phyloP scores from a whole-genome alignment of 169 alveolate genomes.

The Cyclospora cayetanensis region DNA sequence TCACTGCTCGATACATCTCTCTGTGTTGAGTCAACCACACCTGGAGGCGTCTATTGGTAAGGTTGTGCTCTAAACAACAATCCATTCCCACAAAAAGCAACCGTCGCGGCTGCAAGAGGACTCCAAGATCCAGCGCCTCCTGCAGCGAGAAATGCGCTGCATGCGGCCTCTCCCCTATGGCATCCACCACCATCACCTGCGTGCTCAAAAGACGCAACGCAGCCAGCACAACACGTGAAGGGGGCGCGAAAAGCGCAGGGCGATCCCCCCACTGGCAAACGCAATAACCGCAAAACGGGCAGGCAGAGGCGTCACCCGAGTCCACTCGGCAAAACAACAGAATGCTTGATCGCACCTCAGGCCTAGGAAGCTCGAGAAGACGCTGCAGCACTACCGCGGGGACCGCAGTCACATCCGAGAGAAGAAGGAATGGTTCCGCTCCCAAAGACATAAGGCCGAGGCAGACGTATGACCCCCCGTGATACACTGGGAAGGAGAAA shows the following conservation, averaged over 20 bases:
- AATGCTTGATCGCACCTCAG: not conserved
- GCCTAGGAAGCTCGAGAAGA: not conserved
- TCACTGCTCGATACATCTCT: not conserved
- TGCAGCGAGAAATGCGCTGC: conserved; percentile 32
- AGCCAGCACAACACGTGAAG: not conserved
- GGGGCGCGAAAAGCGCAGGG: not conserved
- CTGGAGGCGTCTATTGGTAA: conserved; percentile 16
- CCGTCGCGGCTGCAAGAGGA: conserved; percentile 70
- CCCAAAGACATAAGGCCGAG: conserved; percentile 29
- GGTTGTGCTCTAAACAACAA: conserved; percentile 64
- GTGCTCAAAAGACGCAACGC: not conserved
- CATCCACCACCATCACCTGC: conserved; percentile 57
- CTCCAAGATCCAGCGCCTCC: conserved; percentile 64
- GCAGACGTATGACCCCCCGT: conserved; percentile 68
- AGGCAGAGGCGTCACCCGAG: not conserved
- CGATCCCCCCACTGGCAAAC: not conserved
- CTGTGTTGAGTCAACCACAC: conserved; percentile 29
- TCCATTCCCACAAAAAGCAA: conserved; percentile 69
- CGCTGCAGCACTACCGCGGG: conserved; percentile 61
- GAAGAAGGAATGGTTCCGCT: not conserved
- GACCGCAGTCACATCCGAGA: conserved; percentile 58
- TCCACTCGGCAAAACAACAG: not conserved
- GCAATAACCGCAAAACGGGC: not conserved
- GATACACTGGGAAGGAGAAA: conserved; percentile 60
- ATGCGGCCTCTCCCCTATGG: conserved; percentile 35